Evolutionary conservation across 2,329 filamentous ascomycete species (phyloP).

Genomic region (Fusarium sp.): DNA sequence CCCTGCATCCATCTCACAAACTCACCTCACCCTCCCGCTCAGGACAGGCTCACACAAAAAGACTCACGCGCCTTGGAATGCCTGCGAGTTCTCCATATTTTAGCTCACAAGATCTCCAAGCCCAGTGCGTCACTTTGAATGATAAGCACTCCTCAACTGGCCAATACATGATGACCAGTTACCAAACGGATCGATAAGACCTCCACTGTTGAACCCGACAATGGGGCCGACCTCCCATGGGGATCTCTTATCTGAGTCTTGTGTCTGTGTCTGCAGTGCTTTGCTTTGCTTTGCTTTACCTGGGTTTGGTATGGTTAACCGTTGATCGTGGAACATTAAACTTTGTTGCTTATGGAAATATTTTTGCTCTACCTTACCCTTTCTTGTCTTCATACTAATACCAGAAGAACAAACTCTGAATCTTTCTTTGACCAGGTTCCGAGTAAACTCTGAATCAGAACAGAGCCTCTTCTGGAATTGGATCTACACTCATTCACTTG

Average conservation of each 20-base stretch:
- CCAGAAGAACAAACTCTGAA: not conserved
- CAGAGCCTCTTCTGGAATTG: not conserved
- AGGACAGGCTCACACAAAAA: not conserved
- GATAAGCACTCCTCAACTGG: conserved; percentile 35
- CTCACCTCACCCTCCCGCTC: not conserved
- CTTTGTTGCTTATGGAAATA: not conserved
- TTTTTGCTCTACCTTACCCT: not conserved
- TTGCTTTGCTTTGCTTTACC: not conserved
- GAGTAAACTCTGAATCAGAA: not conserved
- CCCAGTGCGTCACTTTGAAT: conserved; percentile 33
- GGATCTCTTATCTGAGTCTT: conserved; percentile 11
- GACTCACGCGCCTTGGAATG: conserved; percentile 22
- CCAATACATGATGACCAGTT: conserved; percentile 36
- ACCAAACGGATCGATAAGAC: conserved; percentile 35
- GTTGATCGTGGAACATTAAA: not conserved
- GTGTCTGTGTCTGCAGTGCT: not conserved
- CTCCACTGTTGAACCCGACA: conserved; percentile 23
- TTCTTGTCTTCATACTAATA: not conserved
- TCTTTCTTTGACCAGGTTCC: not conserved
- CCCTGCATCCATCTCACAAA: conserved; percentile 12
- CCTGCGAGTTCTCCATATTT: conserved; percentile 31
- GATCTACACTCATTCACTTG: conserved; percentile 9
- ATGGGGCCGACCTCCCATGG: conserved; percentile 8
- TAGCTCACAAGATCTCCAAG: conserved; percentile 39
- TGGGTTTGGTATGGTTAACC: not conserved